Base-by-base conservation (phyloP, 2,329 filamentous ascomycete species). In the Trichophyton schoenleinii region DNA sequence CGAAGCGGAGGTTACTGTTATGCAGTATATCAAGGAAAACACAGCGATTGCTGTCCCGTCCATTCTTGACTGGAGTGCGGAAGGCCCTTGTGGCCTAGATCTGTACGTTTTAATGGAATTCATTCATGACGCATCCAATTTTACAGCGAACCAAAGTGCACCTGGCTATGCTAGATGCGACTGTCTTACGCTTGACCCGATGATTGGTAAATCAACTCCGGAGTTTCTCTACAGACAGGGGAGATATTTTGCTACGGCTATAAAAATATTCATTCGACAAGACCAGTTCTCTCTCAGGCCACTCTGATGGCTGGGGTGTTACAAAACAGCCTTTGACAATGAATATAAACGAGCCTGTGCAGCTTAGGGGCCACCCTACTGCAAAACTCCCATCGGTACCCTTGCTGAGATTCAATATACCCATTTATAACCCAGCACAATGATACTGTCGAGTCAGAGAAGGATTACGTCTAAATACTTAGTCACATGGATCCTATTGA, bases 311-410 rank as follows among this genome's bases (percentile, higher is more conserved):
- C 2, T 72, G 69, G 65, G 66, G 63, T 49, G 70, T 75, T 2
- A 63, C 49, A 6, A 64, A 66, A 28, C 67, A 74, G 13, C 76
- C 76, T 1, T 61, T 79, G 2, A 75, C 73, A 2, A 68, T 71
- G 1, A 76, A 76, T 60, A 78, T 80, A 74, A 78, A 71, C 59
- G 70, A 76, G 64, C 67, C 71, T n/a, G 66, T 71, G 8, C 64
- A 64, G 31, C 44, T 69, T 1, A 70, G 69, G 4, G 61, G 55
- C 5, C 44, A 70, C 7, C 67, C 68, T 4, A 61, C 65, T 3
- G 67, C 68, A 1, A 53, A 53, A 6, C 46, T 62, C 9, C 60
- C 57, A 8, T 18, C 44, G 41, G 20, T 34, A 20, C 13, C 57
- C 66, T 79, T 5, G 73, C 76, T 1, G 71, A 77, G 4, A 69